Percentiles rank a stretch among this genome's conserved stretches.
Evolutionary conservation across 2,329 filamentous ascomycete genomes (phyloP).

Genomic region (Metarhizium rileyi): DNA sequence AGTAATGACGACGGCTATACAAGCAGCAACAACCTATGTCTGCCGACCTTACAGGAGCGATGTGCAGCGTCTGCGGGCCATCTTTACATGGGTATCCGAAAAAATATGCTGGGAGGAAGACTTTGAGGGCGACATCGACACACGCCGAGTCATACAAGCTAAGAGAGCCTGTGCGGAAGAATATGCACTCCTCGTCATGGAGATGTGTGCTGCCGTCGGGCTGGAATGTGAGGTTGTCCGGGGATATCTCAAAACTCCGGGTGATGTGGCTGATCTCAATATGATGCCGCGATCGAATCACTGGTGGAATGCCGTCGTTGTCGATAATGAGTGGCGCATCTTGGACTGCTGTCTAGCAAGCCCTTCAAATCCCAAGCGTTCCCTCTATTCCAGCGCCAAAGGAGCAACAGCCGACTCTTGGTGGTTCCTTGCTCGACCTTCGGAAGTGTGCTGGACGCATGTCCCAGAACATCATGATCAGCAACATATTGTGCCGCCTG

Average conservation of each 20-base stretch:
- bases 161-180: conserved; percentile 82
- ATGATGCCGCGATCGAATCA: conserved; percentile 84
- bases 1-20: conserved; percentile 69
- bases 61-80: conserved; percentile 82
- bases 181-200: conserved; percentile 76
- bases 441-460: conserved; percentile 92
- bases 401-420: conserved; percentile 68
- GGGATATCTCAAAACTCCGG: conserved; percentile 84
- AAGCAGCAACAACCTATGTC: conserved; percentile 81
- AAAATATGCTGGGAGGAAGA: conserved; percentile 94
- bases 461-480: conserved; percentile 79
- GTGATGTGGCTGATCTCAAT: conserved; percentile 71
- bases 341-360: conserved; percentile 90
- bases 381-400: conserved; percentile 63
- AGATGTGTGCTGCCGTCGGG: conserved; percentile 89
- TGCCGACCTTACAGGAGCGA: conserved; percentile 92
- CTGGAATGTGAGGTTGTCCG: conserved; percentile 79
- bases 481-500: conserved; percentile 85
- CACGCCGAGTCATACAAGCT: conserved; percentile 71
- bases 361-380: conserved; percentile 76
- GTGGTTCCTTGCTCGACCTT: conserved; percentile 88
- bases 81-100: conserved; percentile 97
- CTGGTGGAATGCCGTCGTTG: conserved; percentile 92
- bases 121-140: conserved; percentile 75
- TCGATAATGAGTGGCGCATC: conserved; percentile 93